Base-by-base conservation (phyloP, 495 filamentous ascomycete genomes). In the Sordaria brevicollis region DNA sequence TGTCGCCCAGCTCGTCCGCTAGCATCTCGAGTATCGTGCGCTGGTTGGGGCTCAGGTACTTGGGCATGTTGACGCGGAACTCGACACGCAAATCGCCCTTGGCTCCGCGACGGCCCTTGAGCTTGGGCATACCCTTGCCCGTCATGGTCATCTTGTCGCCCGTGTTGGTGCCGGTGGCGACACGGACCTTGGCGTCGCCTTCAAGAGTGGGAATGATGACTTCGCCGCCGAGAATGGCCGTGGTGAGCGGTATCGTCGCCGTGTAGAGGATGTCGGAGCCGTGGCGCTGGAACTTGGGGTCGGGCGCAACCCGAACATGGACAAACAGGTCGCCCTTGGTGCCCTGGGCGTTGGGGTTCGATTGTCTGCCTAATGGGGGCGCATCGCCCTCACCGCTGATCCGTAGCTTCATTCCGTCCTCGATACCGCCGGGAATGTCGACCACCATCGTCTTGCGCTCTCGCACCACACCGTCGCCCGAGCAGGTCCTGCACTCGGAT, bases 11-110 rank as follows among this genome's bases (percentile, higher is more conserved):
- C 83, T 99, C 95, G 74, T 99, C 93, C 35, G 95, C 95, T 57
- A 99, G 86, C 84, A 97, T 93, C 81, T 99, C 95, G 70, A 97
- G 77, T 35, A 99, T 90, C 1, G 90, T 93, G 38, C 96, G 86
- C 82, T 98, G 94, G 79, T 95, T 97, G 25, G 87, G 83, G 29
- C 88, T 92, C 74, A 99, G 83, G 75, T 93, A 96, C 80, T 96
- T 97, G 13, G 95, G 95, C 92, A 97, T 96, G 35, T 86, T 79
- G 15, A 99, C 92, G 82, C 93, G 94, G 84, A 96, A 98, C 79
- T 98, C 96, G 8, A 99, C 93, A 74, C 87, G 89, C 35, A 98
- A 80, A 73, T 99, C 96, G 75, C 93, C 93, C n/a, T 79, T 80
- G 6, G 83, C 80, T 37, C 80, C 84, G 65, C 86, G 84, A 38